Evolutionary conservation across 2,329 filamentous ascomycete species (phyloP), one percentile per base, ranked within the genome.

Genomic region (Karstenula rhodostoma): DNA sequence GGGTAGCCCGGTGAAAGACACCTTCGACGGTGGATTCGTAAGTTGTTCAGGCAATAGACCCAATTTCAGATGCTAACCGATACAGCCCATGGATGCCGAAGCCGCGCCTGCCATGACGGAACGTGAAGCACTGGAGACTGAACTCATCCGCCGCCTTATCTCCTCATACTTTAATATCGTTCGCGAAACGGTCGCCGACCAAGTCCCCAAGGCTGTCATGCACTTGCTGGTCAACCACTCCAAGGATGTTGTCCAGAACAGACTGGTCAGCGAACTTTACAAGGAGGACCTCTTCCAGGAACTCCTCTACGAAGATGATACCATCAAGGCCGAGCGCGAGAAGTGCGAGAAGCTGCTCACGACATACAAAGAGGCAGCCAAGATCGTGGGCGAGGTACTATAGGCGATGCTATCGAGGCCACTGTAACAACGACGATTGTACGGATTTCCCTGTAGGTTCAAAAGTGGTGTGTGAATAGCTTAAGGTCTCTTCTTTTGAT

Each of bases 121-220:
- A 69, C 92, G 95, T 55, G 95, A 99, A 81, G 91, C 93, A 47
- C 91, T 99, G 83, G 95, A 99, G 81, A 98, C 95, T 10, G 95
- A 99, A 80, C 88, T 99, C 43, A 99, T 99, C 77, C 91, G 94
- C 49, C 92, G 94, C 49, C 87, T 99, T 58, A 99, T 99, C 77
- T 96, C 92, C 33, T 97, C 94, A 1, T 99, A 99, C 84, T 99
- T 99, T 84, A 96, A 97, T 78, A 99, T 99, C 73, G 95, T 99
- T 49, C 92, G 95, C 64, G 95, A 99, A 80, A 94, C 93, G n/a
- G 97, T 97, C 71, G 94, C 94, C 47, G 95, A 99, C 77, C 94
- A 98, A 81, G 95, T 99, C 12, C 95, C 95, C 67, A 99, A 99
- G 82, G 95, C 95, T 5, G 91, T 99, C 69, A 99, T 99, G 95